Evolutionary conservation across 2,329 filamentous ascomycete genomes (phyloP).

Genomic region (Epichloe elymi): DNA sequence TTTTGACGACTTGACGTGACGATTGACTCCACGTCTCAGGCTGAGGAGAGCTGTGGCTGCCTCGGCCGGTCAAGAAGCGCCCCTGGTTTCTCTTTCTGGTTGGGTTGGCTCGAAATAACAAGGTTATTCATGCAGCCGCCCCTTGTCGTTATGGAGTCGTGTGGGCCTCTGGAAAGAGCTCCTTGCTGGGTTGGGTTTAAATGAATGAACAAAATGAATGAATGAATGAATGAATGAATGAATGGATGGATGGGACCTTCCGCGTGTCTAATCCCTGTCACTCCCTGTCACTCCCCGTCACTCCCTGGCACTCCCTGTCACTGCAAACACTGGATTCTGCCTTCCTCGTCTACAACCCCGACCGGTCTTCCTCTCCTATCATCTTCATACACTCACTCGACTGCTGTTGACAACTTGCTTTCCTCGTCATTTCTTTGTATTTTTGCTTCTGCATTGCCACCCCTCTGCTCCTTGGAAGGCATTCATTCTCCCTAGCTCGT

Average conservation of each 20-base stretch:
- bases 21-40: no score
- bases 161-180: neutral
- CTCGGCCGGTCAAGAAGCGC: neutral
- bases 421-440: neutral
- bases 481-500: neutral
- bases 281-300: neutral
- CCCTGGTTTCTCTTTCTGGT: neutral
- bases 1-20: no score
- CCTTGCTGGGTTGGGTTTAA: neutral
- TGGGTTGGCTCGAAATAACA: neutral
- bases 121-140: neutral
- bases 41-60: neutral
- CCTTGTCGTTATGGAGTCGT: neutral
- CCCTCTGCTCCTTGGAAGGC: neutral
- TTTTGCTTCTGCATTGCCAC: neutral
- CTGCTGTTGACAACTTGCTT: neutral
- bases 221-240: no score
- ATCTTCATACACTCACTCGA: constrained; percentile 2
- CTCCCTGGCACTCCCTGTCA: neutral
- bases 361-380: neutral
- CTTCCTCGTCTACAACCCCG: neutral
- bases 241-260: no score
- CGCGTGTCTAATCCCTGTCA: neutral
- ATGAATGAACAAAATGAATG: no score
- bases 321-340: neutral